These are phyloP conservation scores for Suillus plorans DNA, from an alignment of 768 basidiomycete genomes.

Conservation along the genomic window DNA sequence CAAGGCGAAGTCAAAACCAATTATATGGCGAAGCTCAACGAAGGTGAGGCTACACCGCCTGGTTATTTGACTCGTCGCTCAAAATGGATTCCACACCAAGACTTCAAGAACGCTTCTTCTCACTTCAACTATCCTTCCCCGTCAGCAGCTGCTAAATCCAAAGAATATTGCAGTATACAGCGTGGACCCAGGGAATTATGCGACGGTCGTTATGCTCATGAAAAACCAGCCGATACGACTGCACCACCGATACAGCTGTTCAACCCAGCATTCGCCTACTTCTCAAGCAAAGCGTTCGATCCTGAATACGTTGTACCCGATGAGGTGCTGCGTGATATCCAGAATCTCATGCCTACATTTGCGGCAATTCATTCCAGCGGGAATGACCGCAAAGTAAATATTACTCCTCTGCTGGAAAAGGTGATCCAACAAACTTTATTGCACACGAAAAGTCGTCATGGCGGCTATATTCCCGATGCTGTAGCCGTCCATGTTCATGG, in stretches of 20 bases:
- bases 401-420: slow-evolving; percentile 7
- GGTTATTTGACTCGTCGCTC: no score
- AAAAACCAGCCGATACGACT: neutral
- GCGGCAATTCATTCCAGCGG: slow-evolving; percentile 15
- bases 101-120: no score
- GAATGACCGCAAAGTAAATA: neutral
- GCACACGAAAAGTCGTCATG: neutral
- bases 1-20: no score
- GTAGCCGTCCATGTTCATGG: neutral
- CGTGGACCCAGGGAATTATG: neutral
- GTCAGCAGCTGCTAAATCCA: neutral
- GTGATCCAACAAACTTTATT: neutral
- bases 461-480: slow-evolving; percentile 7
- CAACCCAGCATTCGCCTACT: neutral
- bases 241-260: neutral
- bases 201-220: neutral
- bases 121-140: no score
- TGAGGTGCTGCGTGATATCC: neutral
- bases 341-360: slow-evolving; percentile 15
- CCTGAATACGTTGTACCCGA: neutral
- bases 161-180: neutral
- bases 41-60: no score
- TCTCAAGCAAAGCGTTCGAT: neutral
- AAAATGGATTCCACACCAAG: no score
- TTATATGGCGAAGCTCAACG: no score